Evolutionary conservation across 2,329 filamentous ascomycete species (phyloP), one percentile per base, ranked within the genome.

Genomic region (Chalaropsis ovoidea): DNA sequence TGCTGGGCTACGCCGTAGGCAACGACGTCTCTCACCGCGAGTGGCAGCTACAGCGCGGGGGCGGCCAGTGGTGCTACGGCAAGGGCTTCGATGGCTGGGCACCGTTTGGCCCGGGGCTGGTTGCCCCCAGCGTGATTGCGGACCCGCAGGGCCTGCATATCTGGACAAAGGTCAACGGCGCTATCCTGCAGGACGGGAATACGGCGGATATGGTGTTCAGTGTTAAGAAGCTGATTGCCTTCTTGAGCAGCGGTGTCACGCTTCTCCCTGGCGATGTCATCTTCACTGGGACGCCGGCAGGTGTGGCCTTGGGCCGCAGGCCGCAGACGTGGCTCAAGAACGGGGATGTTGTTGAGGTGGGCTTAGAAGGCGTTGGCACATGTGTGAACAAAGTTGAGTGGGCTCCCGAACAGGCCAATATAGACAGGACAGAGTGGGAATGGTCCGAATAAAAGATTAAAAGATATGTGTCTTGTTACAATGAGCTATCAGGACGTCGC

Each of bases 21-120:
- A 89, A 93, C 74, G 89, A 93, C 73, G 82, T 93, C n/a, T 89
- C 86, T 11, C 87, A 90, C 75, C 83, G 88, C 49, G 86, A 89
- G 69, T 91, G 87, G 86, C 87, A 90, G 75, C 74, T 88, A 68
- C 81, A 85, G 73, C 80, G 79, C 49, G 86, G 86, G 17, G 85
- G 85, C 17, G 81, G 85, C 0, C 87, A 90, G 75, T 89, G 86
- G 86, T 81, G 80, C 0, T 76, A 88, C 15, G 87, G 86, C 45
- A 90, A 90, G 74, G 84, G 86, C 2, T 90, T 89, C 69, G 87
- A 90, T 74, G 85, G 84, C 69, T 90, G 87, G 85, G 87, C 86
- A 4, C 88, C 87, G 0, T 86, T 83, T 70, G 87, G 88, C 0
- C 88, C 88, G 0, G 86, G 83, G 1, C 88, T 90, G 69, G 86